These are phyloP conservation scores for Backusella circina DNA, from an alignment of 192 early-diverging fungal genomes.

Conservation along the genomic window DNA sequence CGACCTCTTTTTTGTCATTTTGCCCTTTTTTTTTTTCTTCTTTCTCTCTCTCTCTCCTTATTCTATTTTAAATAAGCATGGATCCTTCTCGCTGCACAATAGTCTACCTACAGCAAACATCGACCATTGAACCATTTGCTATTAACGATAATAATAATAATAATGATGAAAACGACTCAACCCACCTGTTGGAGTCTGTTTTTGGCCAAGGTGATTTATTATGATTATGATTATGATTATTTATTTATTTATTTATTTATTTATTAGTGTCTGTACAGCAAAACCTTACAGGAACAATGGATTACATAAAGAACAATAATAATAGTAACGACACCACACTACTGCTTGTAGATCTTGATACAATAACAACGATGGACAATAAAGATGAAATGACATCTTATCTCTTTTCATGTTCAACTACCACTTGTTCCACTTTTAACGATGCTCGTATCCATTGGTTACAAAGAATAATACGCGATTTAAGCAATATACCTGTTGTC, in stretches of 20 bases:
- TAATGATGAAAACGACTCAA: not conserved
- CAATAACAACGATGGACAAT: not conserved
- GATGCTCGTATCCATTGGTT: not conserved
- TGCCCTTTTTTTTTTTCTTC: not conserved
- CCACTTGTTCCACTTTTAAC: not conserved
- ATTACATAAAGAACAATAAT: not conserved
- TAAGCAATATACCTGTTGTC: not conserved
- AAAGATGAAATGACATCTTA: not conserved
- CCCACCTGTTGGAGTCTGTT: not conserved
- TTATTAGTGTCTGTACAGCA: slow-evolving; percentile 1
- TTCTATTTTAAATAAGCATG: not conserved
- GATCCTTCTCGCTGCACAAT: not conserved
- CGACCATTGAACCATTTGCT: not conserved
- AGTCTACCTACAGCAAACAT: not conserved
- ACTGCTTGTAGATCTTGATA: slow-evolving; percentile 9
- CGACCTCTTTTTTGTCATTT: not conserved
- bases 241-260: not conserved
- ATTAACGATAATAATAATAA: not conserved
- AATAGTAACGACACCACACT: not conserved
- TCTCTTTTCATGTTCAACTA: not conserved
- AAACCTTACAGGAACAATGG: not conserved
- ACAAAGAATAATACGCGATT: not conserved
- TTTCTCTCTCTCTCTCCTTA: not conserved
- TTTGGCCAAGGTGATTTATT: slow-evolving; percentile 11
- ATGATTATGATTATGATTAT: not conserved